phyloP scores from a whole-genome alignment of 2,329 filamentous ascomycete genomes.

The Neofusicoccum parvum region DNA sequence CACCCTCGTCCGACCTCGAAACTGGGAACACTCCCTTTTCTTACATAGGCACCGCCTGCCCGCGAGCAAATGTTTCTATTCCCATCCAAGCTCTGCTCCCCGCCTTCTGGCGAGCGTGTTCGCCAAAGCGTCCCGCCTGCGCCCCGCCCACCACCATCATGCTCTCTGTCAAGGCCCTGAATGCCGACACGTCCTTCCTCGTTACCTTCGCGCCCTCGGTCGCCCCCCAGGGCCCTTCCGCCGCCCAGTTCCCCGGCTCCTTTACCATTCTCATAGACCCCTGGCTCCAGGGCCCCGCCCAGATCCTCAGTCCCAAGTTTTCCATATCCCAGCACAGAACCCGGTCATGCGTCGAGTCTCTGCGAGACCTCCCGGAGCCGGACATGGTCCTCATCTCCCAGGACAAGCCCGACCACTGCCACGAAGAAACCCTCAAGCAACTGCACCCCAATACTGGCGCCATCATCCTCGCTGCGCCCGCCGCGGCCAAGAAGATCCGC shows the following conservation, averaged over 20 bases:
- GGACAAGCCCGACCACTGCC: conserved; percentile 69
- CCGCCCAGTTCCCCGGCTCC: conserved; percentile 47
- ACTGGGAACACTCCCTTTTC: conserved; percentile 15
- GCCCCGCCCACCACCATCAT: conserved; percentile 53
- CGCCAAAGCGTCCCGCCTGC: neutral
- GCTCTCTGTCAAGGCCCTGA: conserved; percentile 64
- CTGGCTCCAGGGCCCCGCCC: conserved; percentile 65
- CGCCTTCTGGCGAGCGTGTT: conserved; percentile 6
- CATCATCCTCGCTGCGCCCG: conserved; percentile 66
- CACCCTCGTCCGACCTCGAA: neutral
- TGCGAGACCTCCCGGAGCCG: conserved; percentile 55
- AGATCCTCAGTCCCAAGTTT: conserved; percentile 63
- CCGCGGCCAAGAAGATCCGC: conserved; percentile 65
- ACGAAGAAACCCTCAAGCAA: conserved; percentile 68
- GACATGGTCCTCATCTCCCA: conserved; percentile 63
- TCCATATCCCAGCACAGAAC: conserved; percentile 60
- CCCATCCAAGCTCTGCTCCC: neutral
- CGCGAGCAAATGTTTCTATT: conserved; percentile 9
- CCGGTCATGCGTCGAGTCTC: conserved; percentile 59
- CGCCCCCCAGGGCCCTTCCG: conserved; percentile 41
- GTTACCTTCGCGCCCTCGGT: conserved; percentile 62
- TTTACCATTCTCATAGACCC: conserved; percentile 74
- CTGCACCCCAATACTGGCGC: conserved; percentile 59
- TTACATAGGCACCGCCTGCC: conserved; percentile 7
- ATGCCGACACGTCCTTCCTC: conserved; percentile 66